Evolutionary conservation across 257 asterid genomes (phyloP).

Genomic region (Solanum etuberosum): DNA sequence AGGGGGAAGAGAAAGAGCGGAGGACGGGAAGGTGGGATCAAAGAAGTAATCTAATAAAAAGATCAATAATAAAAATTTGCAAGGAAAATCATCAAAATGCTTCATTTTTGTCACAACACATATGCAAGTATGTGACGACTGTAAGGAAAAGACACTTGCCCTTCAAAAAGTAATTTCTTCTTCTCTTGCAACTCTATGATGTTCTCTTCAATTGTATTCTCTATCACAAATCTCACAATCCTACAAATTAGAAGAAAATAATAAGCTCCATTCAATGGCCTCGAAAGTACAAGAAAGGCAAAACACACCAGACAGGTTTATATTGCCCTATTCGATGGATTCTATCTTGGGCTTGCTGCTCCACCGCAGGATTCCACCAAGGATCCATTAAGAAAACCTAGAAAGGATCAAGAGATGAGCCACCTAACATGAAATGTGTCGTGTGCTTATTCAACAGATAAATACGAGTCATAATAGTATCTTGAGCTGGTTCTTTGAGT

Average conservation of each 20-base stretch:
- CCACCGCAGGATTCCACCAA: conserved; percentile 99
- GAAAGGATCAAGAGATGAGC: neutral
- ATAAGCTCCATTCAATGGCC: neutral
- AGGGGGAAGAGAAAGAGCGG: neutral
- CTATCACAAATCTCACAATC: conserved; percentile 77
- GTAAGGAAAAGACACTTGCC: conserved; percentile 26
- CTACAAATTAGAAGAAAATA: conserved; percentile 16
- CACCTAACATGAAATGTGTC: neutral
- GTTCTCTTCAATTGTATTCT: conserved; percentile 71
- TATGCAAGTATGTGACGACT: neutral
- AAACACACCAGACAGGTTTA: conserved; percentile 58
- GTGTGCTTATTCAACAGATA: neutral
- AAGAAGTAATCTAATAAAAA: neutral
- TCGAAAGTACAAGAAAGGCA: neutral
- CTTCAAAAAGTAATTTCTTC: conserved; percentile 86
- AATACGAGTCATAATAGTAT: neutral
- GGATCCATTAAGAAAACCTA: conserved; percentile 97
- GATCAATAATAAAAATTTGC: neutral
- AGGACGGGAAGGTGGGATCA: neutral
- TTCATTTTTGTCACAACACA: neutral
- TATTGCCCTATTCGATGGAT: conserved; percentile 79
- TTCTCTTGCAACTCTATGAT: conserved; percentile 78
- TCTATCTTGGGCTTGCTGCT: conserved; percentile 92
- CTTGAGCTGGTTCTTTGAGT: too few relatives aligned
- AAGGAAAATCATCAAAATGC: neutral